These are phyloP conservation scores for Diddensiella transvaalensis DNA, from an alignment of 805 yeast genomes.

Conservation along the genomic window DNA sequence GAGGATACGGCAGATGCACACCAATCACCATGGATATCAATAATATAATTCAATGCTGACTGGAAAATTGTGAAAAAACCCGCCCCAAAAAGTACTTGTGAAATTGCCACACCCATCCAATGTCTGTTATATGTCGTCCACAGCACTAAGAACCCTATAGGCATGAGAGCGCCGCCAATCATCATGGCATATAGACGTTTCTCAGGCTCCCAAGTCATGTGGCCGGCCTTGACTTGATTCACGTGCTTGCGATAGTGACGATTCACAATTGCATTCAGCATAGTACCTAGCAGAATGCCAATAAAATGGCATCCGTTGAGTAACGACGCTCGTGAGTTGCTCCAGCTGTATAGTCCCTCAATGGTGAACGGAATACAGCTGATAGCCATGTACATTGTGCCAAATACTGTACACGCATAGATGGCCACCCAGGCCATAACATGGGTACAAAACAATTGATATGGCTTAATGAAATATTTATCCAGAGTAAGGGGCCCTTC, in stretches of 20 bases:
- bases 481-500: constrained; percentile 1
- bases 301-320: constrained; percentile 14
- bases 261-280: constrained; percentile 9
- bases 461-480: constrained; percentile 14
- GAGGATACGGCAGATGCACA: background rate
- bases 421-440: background rate
- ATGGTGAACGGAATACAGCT: constrained; percentile 12
- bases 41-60: background rate
- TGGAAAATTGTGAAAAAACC: background rate
- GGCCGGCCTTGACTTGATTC: constrained; percentile 3
- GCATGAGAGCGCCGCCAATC: constrained; percentile 14
- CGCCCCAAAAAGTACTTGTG: background rate
- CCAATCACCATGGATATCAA: background rate
- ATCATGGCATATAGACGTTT: constrained; percentile 16
- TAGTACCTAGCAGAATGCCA: constrained; percentile 16
- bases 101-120: background rate
- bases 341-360: constrained; percentile 13
- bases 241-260: constrained; percentile 10
- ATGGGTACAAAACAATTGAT: constrained; percentile 3
- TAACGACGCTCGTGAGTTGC: constrained; percentile 6
- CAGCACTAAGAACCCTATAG: constrained; percentile 15
- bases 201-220: constrained; percentile 16
- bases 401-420: background rate
- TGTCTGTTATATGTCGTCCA: constrained; percentile 8
- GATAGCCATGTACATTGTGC: constrained; percentile 9